These are phyloP conservation scores for Plasmodium gallinaceum DNA, from an alignment of 169 alveolate genomes.

Conservation along the genomic window DNA sequence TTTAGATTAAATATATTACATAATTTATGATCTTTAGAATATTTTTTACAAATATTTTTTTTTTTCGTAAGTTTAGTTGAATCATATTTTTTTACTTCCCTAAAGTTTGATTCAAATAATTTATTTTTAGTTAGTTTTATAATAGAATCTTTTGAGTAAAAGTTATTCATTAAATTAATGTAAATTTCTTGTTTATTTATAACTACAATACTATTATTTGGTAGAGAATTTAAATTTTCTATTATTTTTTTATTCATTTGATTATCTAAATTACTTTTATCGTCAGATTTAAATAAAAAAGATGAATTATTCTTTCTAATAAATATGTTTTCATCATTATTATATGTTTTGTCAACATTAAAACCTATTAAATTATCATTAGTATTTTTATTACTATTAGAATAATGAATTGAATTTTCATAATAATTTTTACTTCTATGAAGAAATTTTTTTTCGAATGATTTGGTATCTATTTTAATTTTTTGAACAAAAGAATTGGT, in stretches of 20 bases:
- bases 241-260: not conserved
- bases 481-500: constrained; percentile 27
- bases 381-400: not conserved
- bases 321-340: not conserved
- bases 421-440: not conserved
- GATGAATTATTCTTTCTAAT: not conserved
- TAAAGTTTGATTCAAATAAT: no score
- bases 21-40: no score
- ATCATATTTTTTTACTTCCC: no score
- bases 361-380: no score
- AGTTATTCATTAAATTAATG: no score
- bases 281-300: not conserved
- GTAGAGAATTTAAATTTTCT: not conserved
- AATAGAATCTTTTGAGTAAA: no score
- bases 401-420: not conserved
- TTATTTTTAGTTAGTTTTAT: no score
- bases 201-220: no score
- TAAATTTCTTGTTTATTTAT: no score
- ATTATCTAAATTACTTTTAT: not conserved
- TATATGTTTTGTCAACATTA: not conserved
- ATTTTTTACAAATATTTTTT: no score
- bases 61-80: no score
- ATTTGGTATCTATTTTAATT: constrained; percentile 4
- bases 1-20: no score
- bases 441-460: not conserved